These are phyloP conservation scores for Saccharum spontaneum DNA, from an alignment of 176 grass and related monocot genomes.

Conservation along the genomic window DNA sequence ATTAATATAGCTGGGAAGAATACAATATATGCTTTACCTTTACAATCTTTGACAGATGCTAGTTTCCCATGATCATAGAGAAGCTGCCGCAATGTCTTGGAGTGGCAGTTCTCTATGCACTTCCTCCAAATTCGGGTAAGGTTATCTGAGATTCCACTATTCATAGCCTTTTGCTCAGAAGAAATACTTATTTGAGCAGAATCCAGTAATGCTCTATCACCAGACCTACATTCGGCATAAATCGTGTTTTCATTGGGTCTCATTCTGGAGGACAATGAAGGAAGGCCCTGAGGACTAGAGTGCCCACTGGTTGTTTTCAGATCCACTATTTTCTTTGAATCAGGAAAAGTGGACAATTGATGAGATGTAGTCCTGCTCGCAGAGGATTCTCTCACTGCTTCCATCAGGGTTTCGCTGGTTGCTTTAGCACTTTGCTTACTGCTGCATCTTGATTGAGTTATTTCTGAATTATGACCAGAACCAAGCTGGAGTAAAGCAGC, in stretches of 20 bases:
- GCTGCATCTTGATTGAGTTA: conserved; percentile 59
- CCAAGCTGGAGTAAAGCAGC: conserved; percentile 95
- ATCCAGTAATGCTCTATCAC: conserved; percentile 51
- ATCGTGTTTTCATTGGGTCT: conserved; percentile 34
- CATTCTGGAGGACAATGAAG: conserved; percentile 46
- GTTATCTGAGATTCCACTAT: conserved; percentile 51
- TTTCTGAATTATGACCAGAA: conserved; percentile 72
- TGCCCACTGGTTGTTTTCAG: conserved; percentile 44
- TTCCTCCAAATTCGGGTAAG: conserved; percentile 72
- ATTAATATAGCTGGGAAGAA: conserved; percentile 23
- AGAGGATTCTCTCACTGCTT: conserved; percentile 52
- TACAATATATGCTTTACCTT: conserved; percentile 50
- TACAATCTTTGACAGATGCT: conserved; percentile 60
- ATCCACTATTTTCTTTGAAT: conserved; percentile 46
- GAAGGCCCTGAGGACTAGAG: conserved; percentile 47
- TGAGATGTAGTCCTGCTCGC: conserved; percentile 49
- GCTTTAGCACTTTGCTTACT: conserved; percentile 64
- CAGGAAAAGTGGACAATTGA: conserved; percentile 44
- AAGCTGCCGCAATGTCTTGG: conserved; percentile 72
- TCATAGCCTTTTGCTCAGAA: conserved; percentile 39
- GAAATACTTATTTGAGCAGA: conserved; percentile 49
- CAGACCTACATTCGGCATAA: conserved; percentile 55
- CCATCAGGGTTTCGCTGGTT: conserved; percentile 45
- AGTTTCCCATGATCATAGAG: conserved; percentile 77
- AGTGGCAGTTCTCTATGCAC: conserved; percentile 89